Evolutionary conservation across 1,139 yeast genomes (phyloP), one percentile per base, ranked within the genome.

Genomic region (Starmera stellimalicola): DNA sequence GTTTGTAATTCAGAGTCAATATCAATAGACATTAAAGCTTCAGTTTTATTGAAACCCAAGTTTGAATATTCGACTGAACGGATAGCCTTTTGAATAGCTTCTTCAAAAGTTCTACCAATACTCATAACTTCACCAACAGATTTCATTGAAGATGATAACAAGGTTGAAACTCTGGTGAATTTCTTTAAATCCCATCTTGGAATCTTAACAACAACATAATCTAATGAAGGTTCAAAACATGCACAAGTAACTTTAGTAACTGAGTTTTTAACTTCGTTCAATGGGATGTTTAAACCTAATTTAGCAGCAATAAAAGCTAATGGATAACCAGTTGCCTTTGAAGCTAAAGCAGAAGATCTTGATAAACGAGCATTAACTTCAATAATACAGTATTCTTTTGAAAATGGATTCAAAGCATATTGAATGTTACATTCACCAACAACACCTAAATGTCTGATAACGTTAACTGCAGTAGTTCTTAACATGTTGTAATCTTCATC

Each of bases 371-470:
- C 98, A 59, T 91, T 91, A 45, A 91, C 98, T 66, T 91, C 98
- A 60, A 91, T 91, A 48, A 91, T 85, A 64, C 98, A 83, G 66
- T 88, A 91, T 58, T 91, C 98, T 62, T 83, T 81, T 42, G 93
- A 80, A 63, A 76, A 75, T 47, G 98, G 97, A 58, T 91, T 85
- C 59, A 91, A 73, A 37, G 98, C 97, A 58, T 91, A 91, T 62
- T 91, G 98, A 54, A 91, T 85, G 68, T 91, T 91, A 73, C 98
- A 91, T 68, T 91, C 98, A 72, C 98, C 98, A 54, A 91, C 97
- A 58, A 91, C 98, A 52, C 98, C 98, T 55, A 91, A 71, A 55
- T 91, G 98, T 65, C 98, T 82, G 48, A 91, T 91, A 47, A 91
- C 95, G 49, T 91, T 91, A 48, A 91, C 94, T 33, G 98, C 98